phyloP scores from a whole-genome alignment of 2,329 filamentous ascomycete genomes.

The Ophiostoma triangulosporum region DNA sequence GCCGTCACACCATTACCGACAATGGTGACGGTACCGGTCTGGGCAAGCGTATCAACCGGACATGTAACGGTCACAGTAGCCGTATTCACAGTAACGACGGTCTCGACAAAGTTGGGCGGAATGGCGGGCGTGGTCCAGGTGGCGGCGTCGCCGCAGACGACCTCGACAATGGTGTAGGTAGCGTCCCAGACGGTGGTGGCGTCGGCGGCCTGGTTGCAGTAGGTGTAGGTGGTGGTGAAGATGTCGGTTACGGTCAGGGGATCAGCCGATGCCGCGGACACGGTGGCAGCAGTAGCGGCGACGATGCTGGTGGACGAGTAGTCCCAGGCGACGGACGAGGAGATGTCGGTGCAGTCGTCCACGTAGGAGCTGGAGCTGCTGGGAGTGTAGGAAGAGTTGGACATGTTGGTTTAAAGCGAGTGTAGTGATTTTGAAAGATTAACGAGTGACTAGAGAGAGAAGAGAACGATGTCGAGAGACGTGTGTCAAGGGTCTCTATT shows the following conservation, averaged over 20 bases:
- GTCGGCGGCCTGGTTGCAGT: conserved; percentile 24
- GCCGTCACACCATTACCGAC: conserved; percentile 14
- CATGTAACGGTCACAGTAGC: conserved; percentile 11
- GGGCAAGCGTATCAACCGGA: conserved; percentile 5
- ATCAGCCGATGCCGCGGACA: too few relatives aligned
- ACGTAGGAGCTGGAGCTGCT: conserved; percentile 2
- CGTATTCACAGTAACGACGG: conserved; percentile 11
- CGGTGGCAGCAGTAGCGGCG: neutral
- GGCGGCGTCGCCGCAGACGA: conserved; percentile 25
- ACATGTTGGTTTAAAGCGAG: conserved; percentile 5
- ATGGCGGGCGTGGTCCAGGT: conserved; percentile 27
- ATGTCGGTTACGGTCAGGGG: conserved; percentile 15
- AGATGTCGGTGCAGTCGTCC: neutral
- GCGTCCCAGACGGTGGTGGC: conserved; percentile 25
- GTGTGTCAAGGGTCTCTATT: too few relatives aligned
- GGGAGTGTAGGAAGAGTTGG: too few relatives aligned
- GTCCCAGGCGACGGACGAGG: conserved; percentile 6
- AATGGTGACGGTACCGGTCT: conserved; percentile 7
- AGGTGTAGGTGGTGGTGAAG: conserved; percentile 27
- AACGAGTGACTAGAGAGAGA: too few relatives aligned
- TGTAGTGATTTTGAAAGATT: too few relatives aligned
- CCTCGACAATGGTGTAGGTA: conserved; percentile 28
- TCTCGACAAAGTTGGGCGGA: conserved; percentile 15
- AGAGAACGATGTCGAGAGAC: too few relatives aligned
- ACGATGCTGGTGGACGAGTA: conserved; percentile 7